phyloP scores from a whole-genome alignment of 2,329 filamentous ascomycete genomes.

The Pyricularia sp. region DNA sequence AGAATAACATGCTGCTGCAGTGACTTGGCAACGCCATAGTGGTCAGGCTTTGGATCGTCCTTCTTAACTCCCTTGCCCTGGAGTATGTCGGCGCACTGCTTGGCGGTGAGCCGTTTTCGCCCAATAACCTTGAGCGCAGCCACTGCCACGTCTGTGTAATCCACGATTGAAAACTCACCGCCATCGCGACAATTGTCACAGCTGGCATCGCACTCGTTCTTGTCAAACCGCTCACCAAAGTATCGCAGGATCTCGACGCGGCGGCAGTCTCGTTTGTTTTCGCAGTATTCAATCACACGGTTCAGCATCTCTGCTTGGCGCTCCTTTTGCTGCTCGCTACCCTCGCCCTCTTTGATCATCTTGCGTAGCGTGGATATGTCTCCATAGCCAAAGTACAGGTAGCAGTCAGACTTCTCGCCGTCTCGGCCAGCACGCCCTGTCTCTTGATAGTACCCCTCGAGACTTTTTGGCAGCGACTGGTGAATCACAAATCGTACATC shows the following conservation, averaged over 20 bases:
- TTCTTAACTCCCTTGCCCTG: slow-evolving; percentile 54
- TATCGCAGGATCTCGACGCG: slow-evolving; percentile 83
- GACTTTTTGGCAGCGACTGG: slow-evolving; percentile 79
- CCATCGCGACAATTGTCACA: slow-evolving; percentile 86
- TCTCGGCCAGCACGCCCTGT: slow-evolving; percentile 91
- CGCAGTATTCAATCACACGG: slow-evolving; percentile 74
- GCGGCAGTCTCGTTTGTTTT: slow-evolving; percentile 79
- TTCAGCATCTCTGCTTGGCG: slow-evolving; percentile 76
- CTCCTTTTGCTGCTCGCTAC: slow-evolving; percentile 63
- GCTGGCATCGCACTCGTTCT: slow-evolving; percentile 53
- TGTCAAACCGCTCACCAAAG: slow-evolving; percentile 75
- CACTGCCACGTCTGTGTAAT: slow-evolving; percentile 64
- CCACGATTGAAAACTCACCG: slow-evolving; percentile 55
- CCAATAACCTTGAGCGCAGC: slow-evolving; percentile 59
- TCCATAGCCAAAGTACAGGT: slow-evolving; percentile 72
- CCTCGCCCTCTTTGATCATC: slow-evolving; percentile 75
- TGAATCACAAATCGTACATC: slow-evolving; percentile 96
- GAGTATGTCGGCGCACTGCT: slow-evolving; percentile 75
- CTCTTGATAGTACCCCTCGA: slow-evolving; percentile 98
- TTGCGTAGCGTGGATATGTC: slow-evolving; percentile 62
- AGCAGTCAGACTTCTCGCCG: slow-evolving; percentile 75
- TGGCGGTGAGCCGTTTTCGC: slow-evolving; percentile 52
- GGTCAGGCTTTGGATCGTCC: slow-evolving; percentile 35
- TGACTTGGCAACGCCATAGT: slow-evolving; percentile 55
- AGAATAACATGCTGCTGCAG: slow-evolving; percentile 67